A percentile compares a stretch with the other conserved stretches of the same genome.
Conservation (phyloP, 345 rosid genomes). For the Gossypium anomalum region DNA sequence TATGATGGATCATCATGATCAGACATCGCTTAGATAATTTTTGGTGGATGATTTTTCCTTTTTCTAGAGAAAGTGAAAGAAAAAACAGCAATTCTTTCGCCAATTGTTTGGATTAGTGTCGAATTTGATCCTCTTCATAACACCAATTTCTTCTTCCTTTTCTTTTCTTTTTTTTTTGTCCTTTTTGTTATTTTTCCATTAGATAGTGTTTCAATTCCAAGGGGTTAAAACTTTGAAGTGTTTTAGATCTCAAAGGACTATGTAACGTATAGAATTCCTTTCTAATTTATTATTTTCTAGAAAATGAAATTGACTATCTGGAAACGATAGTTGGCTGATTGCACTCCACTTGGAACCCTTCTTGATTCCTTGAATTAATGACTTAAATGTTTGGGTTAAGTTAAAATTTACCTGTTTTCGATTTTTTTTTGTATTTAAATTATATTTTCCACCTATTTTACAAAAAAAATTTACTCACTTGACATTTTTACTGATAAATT, state of each 20-base stretch:
- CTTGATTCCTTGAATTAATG: neutral
- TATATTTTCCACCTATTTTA: too few species aligned
- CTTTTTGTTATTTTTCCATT: neutral
- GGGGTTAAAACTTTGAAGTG: neutral
- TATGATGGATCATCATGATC: neutral
- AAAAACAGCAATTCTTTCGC: neutral
- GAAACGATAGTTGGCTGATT: neutral
- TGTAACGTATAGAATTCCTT: slow-evolving; percentile 5
- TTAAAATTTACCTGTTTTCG: too few species aligned
- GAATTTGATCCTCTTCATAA: neutral
- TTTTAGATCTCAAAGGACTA: slow-evolving; percentile 8
- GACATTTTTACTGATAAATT: too few species aligned
- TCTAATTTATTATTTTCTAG: neutral
- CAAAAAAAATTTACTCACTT: too few species aligned
- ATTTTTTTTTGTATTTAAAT: too few species aligned
- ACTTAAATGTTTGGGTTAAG: neutral
- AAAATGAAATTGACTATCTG: neutral
- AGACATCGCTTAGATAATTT: neutral
- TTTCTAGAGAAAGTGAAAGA: neutral
- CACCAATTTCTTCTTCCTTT: neutral
- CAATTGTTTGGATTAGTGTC: neutral
- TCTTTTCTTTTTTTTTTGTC: too few species aligned
- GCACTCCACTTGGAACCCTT: neutral
- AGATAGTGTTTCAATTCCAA: neutral
- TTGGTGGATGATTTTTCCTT: neutral